Conservation (phyloP, 495 filamentous ascomycete species). For the Aspergillus carlsbadensis region DNA sequence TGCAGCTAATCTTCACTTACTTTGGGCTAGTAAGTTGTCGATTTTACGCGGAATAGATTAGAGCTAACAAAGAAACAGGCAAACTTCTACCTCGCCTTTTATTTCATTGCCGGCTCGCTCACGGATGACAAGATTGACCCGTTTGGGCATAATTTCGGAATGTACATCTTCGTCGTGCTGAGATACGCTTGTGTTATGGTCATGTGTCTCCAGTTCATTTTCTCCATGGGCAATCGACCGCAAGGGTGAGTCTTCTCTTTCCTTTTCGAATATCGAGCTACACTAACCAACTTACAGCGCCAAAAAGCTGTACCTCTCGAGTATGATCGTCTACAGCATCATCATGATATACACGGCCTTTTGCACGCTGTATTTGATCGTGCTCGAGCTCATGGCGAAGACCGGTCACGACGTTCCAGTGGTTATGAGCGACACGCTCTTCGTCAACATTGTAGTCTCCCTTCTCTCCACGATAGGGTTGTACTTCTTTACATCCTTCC, state of each 20-base stretch:
- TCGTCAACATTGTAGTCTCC: slow-evolving; percentile 94
- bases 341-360: slow-evolving; percentile 98
- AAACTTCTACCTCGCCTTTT: slow-evolving; percentile 99
- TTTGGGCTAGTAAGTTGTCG: slow-evolving; percentile 71
- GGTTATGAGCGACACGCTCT: slow-evolving; percentile 75
- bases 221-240: slow-evolving; percentile 97
- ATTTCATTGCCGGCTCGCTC: slow-evolving; percentile 96
- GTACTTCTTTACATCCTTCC: slow-evolving; percentile 93
- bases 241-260: slow-evolving; percentile 62
- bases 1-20: slow-evolving; percentile 90
- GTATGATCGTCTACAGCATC: slow-evolving; percentile 81
- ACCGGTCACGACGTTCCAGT: slow-evolving; percentile 43
- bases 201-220: slow-evolving; percentile 93
- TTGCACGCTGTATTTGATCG: slow-evolving; percentile 79
- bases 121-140: slow-evolving; percentile 79
- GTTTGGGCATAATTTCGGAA: slow-evolving; percentile 80
- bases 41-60: neutral
- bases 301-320: slow-evolving; percentile 83
- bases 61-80: slow-evolving; percentile 49
- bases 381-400: slow-evolving; percentile 66
- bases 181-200: slow-evolving; percentile 82
- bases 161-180: slow-evolving; percentile 81
- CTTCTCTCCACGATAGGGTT: slow-evolving; percentile 85
- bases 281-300: slow-evolving; percentile 46
- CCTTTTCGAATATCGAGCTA: neutral